Percentiles rank a stretch among this genome's conserved stretches.
Evolutionary conservation across 2,329 filamentous ascomycete species (phyloP).

Genomic region (Talaromyces sp.): DNA sequence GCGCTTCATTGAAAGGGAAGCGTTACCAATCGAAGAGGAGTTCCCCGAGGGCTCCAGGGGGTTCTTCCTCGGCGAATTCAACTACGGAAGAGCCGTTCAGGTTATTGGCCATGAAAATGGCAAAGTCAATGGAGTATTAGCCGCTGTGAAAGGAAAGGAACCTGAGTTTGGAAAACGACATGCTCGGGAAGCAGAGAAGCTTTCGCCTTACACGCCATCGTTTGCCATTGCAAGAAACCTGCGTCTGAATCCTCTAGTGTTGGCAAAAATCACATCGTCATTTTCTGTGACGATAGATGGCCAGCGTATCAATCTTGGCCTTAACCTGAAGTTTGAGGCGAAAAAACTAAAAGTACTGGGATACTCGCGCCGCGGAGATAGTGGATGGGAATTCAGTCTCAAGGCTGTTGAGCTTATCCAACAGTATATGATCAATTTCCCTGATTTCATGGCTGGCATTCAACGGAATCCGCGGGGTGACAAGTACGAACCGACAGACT

Average conservation of each 20-base stretch:
- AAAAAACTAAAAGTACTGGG: conserved; percentile 94
- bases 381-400: conserved; percentile 93
- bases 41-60: conserved; percentile 78
- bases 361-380: conserved; percentile 80
- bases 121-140: conserved; percentile 76
- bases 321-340: conserved; percentile 95
- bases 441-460: conserved; percentile 89
- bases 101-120: conserved; percentile 69
- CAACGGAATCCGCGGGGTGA: conserved; percentile 80
- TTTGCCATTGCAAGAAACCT: conserved; percentile 83
- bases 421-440: conserved; percentile 89
- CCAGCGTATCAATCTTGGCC: conserved; percentile 78
- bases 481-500: conserved; percentile 76
- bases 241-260: conserved; percentile 74
- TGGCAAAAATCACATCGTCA: conserved; percentile 94
- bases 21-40: conserved; percentile 85
- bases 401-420: conserved; percentile 76
- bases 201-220: conserved; percentile 76
- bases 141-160: conserved; percentile 66
- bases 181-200: conserved; percentile 64
- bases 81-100: conserved; percentile 85
- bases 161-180: conserved; percentile 74
- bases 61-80: conserved; percentile 92
- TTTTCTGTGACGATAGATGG: conserved; percentile 82
- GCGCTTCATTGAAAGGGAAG: conserved; percentile 84